phyloP scores from a whole-genome alignment of 306 rosid species.

The Trifolium pratense region DNA sequence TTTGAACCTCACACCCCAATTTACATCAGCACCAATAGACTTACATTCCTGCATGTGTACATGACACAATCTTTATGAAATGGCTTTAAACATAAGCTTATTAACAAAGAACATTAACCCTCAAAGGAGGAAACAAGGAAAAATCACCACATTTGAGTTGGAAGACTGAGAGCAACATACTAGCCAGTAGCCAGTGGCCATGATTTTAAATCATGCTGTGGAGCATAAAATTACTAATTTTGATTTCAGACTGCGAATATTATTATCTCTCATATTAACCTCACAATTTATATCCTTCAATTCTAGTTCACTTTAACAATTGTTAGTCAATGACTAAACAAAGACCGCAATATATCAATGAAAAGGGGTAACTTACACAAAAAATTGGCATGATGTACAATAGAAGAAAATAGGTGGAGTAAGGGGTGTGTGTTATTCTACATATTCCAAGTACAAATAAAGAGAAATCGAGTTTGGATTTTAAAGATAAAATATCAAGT shows the following conservation, averaged over 20 bases:
- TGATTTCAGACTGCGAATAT: conserved; percentile 17
- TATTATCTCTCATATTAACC: conserved; percentile 22
- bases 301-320: conserved; percentile 20
- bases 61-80: conserved; percentile 33
- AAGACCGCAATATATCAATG: conserved; percentile 14
- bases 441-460: conserved; percentile 32
- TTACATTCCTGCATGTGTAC: conserved; percentile 72
- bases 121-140: conserved; percentile 9
- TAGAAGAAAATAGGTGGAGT: conserved; percentile 19
- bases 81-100: conserved; percentile 28
- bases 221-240: conserved; percentile 19
- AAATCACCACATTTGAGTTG: conserved; percentile 5
- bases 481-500: conserved; percentile 37
- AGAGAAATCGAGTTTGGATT: conserved; percentile 28
- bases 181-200: conserved; percentile 27
- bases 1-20: conserved; percentile 96
- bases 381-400: conserved; percentile 13
- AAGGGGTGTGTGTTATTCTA: background rate
- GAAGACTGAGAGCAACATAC: conserved; percentile 17
- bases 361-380: conserved; percentile 20
- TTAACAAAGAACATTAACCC: conserved; percentile 25
- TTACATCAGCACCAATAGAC: conserved; percentile 96
- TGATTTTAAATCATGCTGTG: conserved; percentile 20
- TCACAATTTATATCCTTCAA: conserved; percentile 26
- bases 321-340: conserved; percentile 24